These are phyloP conservation scores for Phytophthora podocarpi DNA, from an alignment of 352 stramenopile species.

Conservation along the genomic window DNA sequence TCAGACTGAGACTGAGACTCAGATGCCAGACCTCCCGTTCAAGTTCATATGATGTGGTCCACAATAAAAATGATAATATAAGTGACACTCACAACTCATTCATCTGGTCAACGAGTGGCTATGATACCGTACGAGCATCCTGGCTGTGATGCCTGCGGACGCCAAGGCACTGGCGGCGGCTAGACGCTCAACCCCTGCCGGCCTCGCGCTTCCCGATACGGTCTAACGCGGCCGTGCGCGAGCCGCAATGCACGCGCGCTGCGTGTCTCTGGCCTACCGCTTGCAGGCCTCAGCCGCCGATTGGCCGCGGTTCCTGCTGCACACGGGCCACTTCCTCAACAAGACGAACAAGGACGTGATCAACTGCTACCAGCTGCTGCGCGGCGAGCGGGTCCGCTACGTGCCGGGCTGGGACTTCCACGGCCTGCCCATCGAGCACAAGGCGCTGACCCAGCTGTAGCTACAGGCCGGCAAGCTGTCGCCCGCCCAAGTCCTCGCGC, in stretches of 20 bases:
- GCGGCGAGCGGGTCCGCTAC: conserved; percentile 94
- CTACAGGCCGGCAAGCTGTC: conserved; percentile 56
- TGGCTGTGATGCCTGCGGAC: conserved; percentile 35
- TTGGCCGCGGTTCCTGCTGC: conserved; percentile 88
- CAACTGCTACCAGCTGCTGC: conserved; percentile 95
- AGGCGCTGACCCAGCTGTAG: conserved; percentile 95
- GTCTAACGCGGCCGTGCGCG: conserved; percentile 90
- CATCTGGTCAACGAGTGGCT: conserved; percentile 30
- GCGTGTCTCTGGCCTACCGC: conserved; percentile 75
- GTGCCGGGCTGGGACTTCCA: conserved; percentile 99
- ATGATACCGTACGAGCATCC: too few species aligned
- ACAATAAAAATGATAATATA: too few species aligned
- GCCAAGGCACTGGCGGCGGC: conserved; percentile 67
- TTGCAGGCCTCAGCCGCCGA: conserved; percentile 40
- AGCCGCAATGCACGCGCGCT: conserved; percentile 73
- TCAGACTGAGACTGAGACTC: too few species aligned
- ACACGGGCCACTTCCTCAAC: conserved; percentile 97
- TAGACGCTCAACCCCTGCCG: conserved; percentile 96
- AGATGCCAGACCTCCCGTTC: too few species aligned
- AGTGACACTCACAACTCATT: background rate
- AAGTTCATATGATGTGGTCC: too few species aligned
- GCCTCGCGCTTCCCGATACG: conserved; percentile 96
- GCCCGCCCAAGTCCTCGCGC: conserved; percentile 91
- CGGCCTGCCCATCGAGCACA: conserved; percentile 98
- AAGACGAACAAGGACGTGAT: conserved; percentile 98